phyloP scores from a whole-genome alignment of 345 rosid genomes.

The Aegle marmelos region DNA sequence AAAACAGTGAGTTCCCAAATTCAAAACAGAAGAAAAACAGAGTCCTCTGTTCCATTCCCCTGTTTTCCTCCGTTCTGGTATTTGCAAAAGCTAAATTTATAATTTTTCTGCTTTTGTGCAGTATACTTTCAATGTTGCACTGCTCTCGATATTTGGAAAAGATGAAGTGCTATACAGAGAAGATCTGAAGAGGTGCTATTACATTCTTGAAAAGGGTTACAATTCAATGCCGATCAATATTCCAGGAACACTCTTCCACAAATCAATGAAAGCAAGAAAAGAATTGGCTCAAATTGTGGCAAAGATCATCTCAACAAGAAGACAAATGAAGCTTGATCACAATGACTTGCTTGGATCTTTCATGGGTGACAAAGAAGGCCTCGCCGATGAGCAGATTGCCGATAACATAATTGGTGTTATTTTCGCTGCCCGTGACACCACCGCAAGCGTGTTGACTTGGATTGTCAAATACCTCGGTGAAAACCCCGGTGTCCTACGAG shows the following conservation, averaged over 20 bases:
- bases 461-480: conserved; percentile 77
- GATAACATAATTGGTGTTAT: conserved; percentile 88
- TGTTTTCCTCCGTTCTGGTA: conserved; percentile 9
- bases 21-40: conserved; percentile 6
- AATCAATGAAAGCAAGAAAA: conserved; percentile 85
- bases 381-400: conserved; percentile 74
- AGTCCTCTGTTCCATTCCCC: conserved; percentile 27
- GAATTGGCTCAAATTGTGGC: conserved; percentile 72
- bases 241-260: conserved; percentile 88
- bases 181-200: conserved; percentile 81
- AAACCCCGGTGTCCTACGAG: conserved; percentile 59
- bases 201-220: conserved; percentile 90
- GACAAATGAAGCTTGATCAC: conserved; percentile 39
- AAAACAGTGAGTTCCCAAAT: conserved; percentile 52
- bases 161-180: conserved; percentile 63
- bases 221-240: conserved; percentile 95
- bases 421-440: conserved; percentile 89
- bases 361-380: conserved; percentile 69
- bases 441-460: conserved; percentile 87
- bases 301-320: conserved; percentile 49
- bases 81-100: not conserved
- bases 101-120: conserved; percentile 18
- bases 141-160: conserved; percentile 75
- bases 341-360: conserved; percentile 72
- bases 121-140: conserved; percentile 82